phyloP scores from a whole-genome alignment of 208 protist genomes.

The Trypanosoma lewisi region DNA sequence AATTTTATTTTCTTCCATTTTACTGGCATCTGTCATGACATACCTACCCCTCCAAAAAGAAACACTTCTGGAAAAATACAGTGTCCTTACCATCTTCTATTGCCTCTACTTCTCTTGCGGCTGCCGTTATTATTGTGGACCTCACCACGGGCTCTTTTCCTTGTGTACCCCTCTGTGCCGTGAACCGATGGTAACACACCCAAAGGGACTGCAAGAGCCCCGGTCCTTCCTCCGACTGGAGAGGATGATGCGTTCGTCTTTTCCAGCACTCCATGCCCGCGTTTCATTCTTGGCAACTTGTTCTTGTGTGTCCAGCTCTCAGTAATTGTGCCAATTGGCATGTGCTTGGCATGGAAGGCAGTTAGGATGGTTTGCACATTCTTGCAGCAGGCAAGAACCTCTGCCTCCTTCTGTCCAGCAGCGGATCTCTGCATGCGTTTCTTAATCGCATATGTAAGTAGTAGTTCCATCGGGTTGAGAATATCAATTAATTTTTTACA shows the following conservation, averaged over 20 bases:
- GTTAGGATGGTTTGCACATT: constrained; percentile 65
- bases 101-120: constrained; percentile 2
- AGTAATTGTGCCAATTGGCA: constrained; percentile 59
- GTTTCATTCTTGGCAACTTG: constrained; percentile 55
- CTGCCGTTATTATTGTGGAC: constrained; percentile 1
- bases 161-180: constrained; percentile 3
- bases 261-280: constrained; percentile 26
- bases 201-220: not conserved
- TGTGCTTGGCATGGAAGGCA: constrained; percentile 56
- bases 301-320: constrained; percentile 62
- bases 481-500: constrained; percentile 30
- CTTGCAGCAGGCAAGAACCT: constrained; percentile 45
- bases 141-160: constrained; percentile 11
- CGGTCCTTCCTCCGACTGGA: not conserved
- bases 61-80: no score
- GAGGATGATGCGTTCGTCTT: not conserved
- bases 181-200: constrained; percentile 8
- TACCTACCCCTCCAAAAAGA: not conserved
- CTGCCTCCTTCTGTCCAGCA: constrained; percentile 42
- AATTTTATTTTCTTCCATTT: not conserved
- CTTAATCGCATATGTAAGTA: constrained; percentile 49
- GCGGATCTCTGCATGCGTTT: constrained; percentile 29
- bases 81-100: constrained; percentile 16
- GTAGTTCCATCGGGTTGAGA: constrained; percentile 26
- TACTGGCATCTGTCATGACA: constrained; percentile 23